Conservation (phyloP, 2,329 filamentous ascomycete genomes). For the Ambrosiella xylebori region DNA sequence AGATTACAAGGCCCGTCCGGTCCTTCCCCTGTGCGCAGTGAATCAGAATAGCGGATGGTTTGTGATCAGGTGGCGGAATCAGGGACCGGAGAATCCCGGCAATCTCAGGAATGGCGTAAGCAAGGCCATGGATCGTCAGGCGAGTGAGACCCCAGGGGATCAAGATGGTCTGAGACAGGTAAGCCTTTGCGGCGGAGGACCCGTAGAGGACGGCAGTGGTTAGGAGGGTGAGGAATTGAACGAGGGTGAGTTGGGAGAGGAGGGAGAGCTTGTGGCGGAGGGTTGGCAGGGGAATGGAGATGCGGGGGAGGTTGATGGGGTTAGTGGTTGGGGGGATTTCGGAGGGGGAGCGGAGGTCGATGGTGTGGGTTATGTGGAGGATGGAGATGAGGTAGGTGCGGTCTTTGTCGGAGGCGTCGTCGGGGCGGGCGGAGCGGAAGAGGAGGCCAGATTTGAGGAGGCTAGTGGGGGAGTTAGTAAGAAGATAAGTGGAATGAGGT, state of each 20-base stretch:
- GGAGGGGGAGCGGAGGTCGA: not conserved
- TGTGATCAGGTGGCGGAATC: constrained; percentile 17
- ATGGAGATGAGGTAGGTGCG: not conserved
- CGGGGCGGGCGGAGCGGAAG: not conserved
- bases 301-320: not conserved
- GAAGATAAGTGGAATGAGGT: not conserved
- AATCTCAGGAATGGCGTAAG: constrained; percentile 47
- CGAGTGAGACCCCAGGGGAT: constrained; percentile 52
- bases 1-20: constrained; percentile 50
- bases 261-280: constrained; percentile 6
- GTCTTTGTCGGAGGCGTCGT: not conserved
- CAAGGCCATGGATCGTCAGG: constrained; percentile 51
- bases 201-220: constrained; percentile 28
- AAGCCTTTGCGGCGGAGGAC: constrained; percentile 48
- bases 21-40: constrained; percentile 89
- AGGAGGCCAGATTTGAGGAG: not conserved
- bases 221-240: constrained; percentile 6
- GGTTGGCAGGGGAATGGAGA: not conserved
- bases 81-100: constrained; percentile 21
- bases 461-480: not conserved
- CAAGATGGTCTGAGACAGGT: constrained; percentile 57
- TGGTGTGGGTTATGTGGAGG: not conserved
- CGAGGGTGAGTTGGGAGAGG: constrained; percentile 9
- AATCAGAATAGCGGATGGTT: constrained; percentile 44
- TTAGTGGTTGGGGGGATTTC: not conserved